Evolutionary conservation across 208 protist genomes (phyloP).

Genomic region (Leishmania martiniquensis): DNA sequence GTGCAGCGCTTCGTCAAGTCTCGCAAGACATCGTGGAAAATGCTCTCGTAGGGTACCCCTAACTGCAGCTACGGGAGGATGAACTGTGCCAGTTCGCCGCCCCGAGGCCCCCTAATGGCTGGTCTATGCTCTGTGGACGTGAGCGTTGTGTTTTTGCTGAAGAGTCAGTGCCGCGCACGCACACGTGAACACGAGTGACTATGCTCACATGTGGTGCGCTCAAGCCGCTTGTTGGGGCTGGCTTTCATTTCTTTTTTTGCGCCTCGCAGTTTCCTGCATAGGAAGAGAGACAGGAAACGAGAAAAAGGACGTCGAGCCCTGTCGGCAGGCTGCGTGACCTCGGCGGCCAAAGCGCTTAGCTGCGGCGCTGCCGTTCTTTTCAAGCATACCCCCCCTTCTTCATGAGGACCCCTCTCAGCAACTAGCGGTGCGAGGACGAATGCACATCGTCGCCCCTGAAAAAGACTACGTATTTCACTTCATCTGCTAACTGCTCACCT

Average conservation of each 20-base stretch:
- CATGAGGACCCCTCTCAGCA: too few species aligned
- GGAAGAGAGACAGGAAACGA: neutral
- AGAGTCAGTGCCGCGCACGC: neutral
- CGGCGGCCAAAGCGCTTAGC: too few species aligned
- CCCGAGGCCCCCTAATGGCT: neutral
- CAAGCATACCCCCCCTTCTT: too few species aligned
- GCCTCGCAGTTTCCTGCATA: neutral
- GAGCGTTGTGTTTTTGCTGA: neutral
- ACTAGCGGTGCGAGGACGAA: neutral
- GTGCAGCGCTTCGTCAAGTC: conserved; percentile 74
- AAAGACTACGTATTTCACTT: neutral
- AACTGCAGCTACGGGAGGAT: neutral
- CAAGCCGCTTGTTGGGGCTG: neutral
- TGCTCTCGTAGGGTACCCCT: conserved; percentile 57
- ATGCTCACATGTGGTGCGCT: neutral
- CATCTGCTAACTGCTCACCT: neutral
- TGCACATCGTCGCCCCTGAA: too few species aligned
- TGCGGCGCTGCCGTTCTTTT: too few species aligned
- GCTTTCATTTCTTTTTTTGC: neutral
- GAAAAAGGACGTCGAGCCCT: too few species aligned
- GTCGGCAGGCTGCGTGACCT: too few species aligned
- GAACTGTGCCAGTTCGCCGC: neutral
- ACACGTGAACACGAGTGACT: neutral
- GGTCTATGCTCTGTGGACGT: neutral
- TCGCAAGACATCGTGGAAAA: conserved; percentile 81